phyloP scores from a whole-genome alignment of 2,329 filamentous ascomycete species.

The Atkinsonella texensis region DNA sequence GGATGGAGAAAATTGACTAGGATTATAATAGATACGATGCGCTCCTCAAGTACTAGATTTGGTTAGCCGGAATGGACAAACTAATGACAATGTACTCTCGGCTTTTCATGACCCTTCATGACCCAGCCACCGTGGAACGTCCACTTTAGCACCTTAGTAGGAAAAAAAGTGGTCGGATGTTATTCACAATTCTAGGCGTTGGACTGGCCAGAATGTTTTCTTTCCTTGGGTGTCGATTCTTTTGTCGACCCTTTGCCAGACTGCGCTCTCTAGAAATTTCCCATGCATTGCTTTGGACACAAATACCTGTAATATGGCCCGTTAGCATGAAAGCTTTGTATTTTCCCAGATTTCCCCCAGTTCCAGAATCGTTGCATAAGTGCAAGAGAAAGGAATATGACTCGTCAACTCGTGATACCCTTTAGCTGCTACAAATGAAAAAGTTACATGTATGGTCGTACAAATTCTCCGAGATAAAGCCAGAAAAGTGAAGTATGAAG shows the following conservation, averaged over 20 bases:
- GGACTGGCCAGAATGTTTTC: too few species aligned
- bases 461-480: not conserved
- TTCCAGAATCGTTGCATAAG: not conserved
- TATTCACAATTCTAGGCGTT: too few species aligned
- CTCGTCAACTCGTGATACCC: conserved; percentile 4
- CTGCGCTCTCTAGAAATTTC: too few species aligned
- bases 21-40: not conserved
- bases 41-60: not conserved
- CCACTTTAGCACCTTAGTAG: too few species aligned
- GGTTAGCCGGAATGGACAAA: not conserved
- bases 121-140: too few species aligned
- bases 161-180: too few species aligned
- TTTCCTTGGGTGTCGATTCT: too few species aligned
- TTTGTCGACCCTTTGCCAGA: too few species aligned
- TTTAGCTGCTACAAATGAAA: not conserved
- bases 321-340: not conserved
- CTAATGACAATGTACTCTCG: not conserved
- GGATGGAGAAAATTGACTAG: too few species aligned
- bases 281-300: too few species aligned
- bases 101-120: not conserved
- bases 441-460: conserved; percentile 1
- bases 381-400: not conserved
- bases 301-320: not conserved
- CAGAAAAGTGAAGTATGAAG: not conserved
- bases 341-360: too few species aligned